These are phyloP conservation scores for Quambalaria eucalypti DNA, from an alignment of 1,284 basidiomycete species.

Conservation along the genomic window DNA sequence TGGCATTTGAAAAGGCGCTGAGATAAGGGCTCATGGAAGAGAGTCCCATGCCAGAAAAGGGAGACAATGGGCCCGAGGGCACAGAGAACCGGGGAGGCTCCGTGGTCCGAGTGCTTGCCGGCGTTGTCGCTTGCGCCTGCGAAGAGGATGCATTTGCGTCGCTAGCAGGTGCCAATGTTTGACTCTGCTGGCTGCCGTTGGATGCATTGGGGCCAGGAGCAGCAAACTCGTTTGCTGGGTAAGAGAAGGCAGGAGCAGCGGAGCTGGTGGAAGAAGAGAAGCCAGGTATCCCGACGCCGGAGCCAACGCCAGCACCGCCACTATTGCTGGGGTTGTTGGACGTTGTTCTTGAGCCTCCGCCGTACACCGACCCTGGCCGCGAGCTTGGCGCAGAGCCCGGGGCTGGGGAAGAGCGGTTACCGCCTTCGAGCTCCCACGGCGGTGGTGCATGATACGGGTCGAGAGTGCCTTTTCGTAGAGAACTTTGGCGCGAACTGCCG, in stretches of 20 bases:
- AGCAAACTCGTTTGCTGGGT: conserved; percentile 5
- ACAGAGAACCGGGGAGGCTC: conserved; percentile 39
- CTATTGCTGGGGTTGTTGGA: neutral
- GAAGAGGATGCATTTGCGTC: too few species aligned
- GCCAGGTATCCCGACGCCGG: conserved; percentile 15
- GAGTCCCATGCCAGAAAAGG: conserved; percentile 41
- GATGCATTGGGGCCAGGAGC: conserved; percentile 11
- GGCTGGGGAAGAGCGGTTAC: neutral
- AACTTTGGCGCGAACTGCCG: neutral
- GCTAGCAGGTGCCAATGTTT: neutral
- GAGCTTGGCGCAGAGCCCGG: neutral
- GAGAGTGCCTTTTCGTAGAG: neutral
- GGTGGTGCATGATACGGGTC: neutral
- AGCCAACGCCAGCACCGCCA: conserved; percentile 3
- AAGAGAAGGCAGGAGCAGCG: conserved; percentile 6
- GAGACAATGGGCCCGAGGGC: conserved; percentile 33
- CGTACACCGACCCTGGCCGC: neutral
- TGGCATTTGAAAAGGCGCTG: conserved; percentile 43
- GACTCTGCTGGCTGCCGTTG: neutral
- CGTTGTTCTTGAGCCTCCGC: neutral
- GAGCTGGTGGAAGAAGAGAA: conserved; percentile 19
- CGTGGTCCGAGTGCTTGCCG: neutral
- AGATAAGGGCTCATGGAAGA: conserved; percentile 42
- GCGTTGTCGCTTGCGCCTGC: neutral
- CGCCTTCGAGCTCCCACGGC: neutral